Conservation (phyloP, 768 basidiomycete genomes). For the Tylopilus rubrobrunneus region DNA sequence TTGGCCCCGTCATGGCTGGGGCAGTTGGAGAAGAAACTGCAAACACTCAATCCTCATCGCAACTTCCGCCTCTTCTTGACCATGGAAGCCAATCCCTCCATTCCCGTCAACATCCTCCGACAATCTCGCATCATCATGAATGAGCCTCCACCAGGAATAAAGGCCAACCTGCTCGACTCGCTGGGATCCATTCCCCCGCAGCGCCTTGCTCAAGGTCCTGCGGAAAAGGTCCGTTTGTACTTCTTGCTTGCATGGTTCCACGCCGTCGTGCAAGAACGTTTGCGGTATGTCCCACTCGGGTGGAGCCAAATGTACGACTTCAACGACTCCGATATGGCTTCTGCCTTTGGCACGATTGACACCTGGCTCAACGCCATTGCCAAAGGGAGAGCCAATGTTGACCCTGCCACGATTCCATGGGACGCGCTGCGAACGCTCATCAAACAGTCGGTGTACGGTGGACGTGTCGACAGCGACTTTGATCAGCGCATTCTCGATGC, state of each 20-base stretch:
- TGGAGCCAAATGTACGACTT: constrained; percentile 98
- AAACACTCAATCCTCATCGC: constrained; percentile 83
- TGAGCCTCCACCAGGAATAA: constrained; percentile 95
- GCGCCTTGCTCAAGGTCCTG: constrained; percentile 79
- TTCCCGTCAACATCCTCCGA: constrained; percentile 94
- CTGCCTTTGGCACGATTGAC: constrained; percentile 90
- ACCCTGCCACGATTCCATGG: constrained; percentile 93
- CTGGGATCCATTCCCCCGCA: constrained; percentile 67
- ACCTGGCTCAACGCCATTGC: constrained; percentile 79
- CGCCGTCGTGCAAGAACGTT: constrained; percentile 92
- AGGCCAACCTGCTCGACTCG: constrained; percentile 92
- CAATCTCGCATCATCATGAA: constrained; percentile 98
- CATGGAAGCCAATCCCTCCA: constrained; percentile 93
- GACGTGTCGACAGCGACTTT: constrained; percentile 90
- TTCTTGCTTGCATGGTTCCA: constrained; percentile 99
- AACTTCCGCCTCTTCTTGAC: constrained; percentile 97
- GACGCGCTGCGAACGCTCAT: constrained; percentile 88
- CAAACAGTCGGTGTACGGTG: constrained; percentile 96
- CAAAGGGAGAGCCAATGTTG: constrained; percentile 87
- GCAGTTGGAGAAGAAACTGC: constrained; percentile 93
- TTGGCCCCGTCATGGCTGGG: constrained; percentile 94
- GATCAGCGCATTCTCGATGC: constrained; percentile 91
- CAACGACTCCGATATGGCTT: constrained; percentile 97
- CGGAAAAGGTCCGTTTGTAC: constrained; percentile 89
- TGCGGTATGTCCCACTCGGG: constrained; percentile 92